These are phyloP conservation scores for Salicornia ramosissima DNA, from an alignment of 148 eudicot species.

Conservation along the genomic window DNA sequence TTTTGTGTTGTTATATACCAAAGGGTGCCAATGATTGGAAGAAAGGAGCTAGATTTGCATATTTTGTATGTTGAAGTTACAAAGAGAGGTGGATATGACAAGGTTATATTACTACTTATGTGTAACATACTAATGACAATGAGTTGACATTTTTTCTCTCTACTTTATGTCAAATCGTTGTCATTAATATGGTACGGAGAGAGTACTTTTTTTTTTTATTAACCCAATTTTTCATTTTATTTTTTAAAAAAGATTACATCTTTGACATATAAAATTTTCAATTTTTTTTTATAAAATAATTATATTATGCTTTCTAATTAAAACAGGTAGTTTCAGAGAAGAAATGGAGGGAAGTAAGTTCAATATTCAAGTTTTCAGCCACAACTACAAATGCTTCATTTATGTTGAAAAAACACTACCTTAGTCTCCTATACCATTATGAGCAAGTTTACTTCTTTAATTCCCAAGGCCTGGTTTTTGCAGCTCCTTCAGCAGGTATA, in stretches of 20 bases:
- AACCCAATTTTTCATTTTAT: too few species aligned
- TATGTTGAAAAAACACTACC: constrained; percentile 61
- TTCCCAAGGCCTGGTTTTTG: constrained; percentile 25
- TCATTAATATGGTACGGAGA: too few species aligned
- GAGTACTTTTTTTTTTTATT: too few species aligned
- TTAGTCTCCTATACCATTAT: constrained; percentile 44
- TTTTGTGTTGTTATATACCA: background rate
- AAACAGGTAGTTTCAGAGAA: constrained; percentile 54
- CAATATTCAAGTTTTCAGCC: constrained; percentile 41
- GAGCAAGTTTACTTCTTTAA: constrained; percentile 68
- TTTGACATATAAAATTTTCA: too few species aligned
- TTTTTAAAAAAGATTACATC: too few species aligned
- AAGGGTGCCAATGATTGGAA: constrained; percentile 69
- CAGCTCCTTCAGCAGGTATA: constrained; percentile 23
- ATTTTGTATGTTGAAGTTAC: constrained; percentile 56
- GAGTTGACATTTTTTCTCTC: too few species aligned
- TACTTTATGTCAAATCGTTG: too few species aligned
- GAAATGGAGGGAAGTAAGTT: constrained; percentile 70
- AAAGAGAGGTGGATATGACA: constrained; percentile 55
- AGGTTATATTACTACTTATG: too few species aligned
- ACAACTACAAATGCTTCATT: constrained; percentile 74
- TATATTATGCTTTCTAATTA: too few species aligned
- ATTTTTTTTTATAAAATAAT: too few species aligned
- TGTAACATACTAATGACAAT: too few species aligned
- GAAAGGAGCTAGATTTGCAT: constrained; percentile 56